Percentiles rank a stretch among this genome's conserved stretches.
These are phyloP conservation scores for Sclerotinia minor DNA, from an alignment of 2,329 filamentous ascomycete species.

Conservation along the genomic window DNA sequence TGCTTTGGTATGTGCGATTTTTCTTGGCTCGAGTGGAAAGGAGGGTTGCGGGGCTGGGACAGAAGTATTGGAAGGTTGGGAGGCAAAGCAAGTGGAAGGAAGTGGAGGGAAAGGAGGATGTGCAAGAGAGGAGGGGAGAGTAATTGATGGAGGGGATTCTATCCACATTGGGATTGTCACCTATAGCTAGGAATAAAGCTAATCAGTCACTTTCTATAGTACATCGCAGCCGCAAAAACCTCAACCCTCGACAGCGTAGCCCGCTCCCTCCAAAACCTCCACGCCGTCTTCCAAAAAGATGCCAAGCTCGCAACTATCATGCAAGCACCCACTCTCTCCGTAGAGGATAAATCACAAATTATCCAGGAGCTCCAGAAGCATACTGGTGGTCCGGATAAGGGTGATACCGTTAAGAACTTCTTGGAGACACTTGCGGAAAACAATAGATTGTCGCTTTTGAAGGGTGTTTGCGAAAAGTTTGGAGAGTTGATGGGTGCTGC, in stretches of 20 bases:
- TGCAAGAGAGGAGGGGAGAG: background rate
- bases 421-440: slow-evolving; percentile 87
- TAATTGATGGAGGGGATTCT: slow-evolving; percentile 15
- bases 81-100: background rate
- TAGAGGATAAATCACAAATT: slow-evolving; percentile 80
- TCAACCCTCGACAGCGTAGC: slow-evolving; percentile 82
- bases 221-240: slow-evolving; percentile 91
- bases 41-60: too few relatives aligned
- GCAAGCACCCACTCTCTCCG: slow-evolving; percentile 73
- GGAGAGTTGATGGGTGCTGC: slow-evolving; percentile 81
- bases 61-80: background rate
- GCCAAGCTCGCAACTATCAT: slow-evolving; percentile 77
- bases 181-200: slow-evolving; percentile 23
- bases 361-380: slow-evolving; percentile 86
- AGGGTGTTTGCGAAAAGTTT: slow-evolving; percentile 86
- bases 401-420: slow-evolving; percentile 90
- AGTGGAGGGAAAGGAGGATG: background rate
- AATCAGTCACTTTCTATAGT: slow-evolving; percentile 54
- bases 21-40: background rate
- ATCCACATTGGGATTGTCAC: background rate
- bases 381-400: slow-evolving; percentile 66
- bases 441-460: slow-evolving; percentile 85
- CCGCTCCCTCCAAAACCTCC: slow-evolving; percentile 73
- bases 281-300: slow-evolving; percentile 75
- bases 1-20: slow-evolving; percentile 76